Base-by-base conservation (phyloP, 345 rosid genomes). In the Rhizophora mangle region DNA sequence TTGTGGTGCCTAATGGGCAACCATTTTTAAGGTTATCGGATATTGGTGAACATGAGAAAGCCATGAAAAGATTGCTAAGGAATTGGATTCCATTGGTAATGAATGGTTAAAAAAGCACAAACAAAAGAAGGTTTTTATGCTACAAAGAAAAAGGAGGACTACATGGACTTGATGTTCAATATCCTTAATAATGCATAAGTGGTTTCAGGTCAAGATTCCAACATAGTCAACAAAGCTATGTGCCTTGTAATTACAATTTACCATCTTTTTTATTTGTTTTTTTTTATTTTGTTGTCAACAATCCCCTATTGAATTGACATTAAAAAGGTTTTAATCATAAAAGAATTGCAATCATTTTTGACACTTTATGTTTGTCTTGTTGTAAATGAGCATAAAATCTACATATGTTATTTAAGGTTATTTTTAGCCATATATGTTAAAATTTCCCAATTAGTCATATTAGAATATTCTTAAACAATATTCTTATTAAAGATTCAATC, bases 91-190 rank as follows among this genome's bases (percentile, higher is more conserved):
- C 30, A 52, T 68, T n/a, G 58, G 56, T 47, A 63, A 70, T n/a
- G 53, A 24, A 60, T 84, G 85, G 83, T 64, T 84, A 36, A 64
- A 79, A 3, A 82, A 84, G 73, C 87, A 79, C 60, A 80, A 72
- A 71, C 58, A 68, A n/a, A 82, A 64, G 31, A 78, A 58, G 58
- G 67, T 16, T 30, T 34, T 29, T 1, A 19, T 8, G 1, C 29
- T 62, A 46, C 1, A 1, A 32, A 52, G 3, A 47, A 6, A 15
- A 77, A 77, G 6, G 56, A 67, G 29, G 82, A 80, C 53, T 82
- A 77, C 76, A 76, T 77, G 83, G 73, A 68, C 9, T 60, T 74
- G n/a, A 46, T 82, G 81, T 29, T 78, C 13, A 56, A 65, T 11
- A 30, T 31, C 46, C 59, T 67, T 8, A 68, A 56, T 7, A 76